Evolutionary conservation across 495 filamentous ascomycete species (phyloP).

Genomic region (Aspergillus baeticus): DNA sequence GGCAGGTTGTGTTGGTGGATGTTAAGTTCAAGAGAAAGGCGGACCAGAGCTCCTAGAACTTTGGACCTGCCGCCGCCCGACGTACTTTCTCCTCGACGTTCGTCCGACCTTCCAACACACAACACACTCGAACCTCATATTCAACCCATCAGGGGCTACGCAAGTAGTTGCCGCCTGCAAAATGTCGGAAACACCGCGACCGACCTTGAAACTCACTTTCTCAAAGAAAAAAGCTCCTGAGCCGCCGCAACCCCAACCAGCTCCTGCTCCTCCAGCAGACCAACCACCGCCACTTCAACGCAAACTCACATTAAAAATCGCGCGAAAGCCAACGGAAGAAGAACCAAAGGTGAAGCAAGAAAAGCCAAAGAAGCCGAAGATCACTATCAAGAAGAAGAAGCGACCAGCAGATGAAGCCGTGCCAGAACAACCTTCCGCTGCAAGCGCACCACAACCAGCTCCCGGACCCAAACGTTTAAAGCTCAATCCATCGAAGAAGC

Average conservation of each 20-base stretch:
- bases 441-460: slow-evolving; percentile 11
- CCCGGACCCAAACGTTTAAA: slow-evolving; percentile 44
- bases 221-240: slow-evolving; percentile 38
- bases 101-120: neutral
- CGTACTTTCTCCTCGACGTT: neutral
- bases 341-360: slow-evolving; percentile 15
- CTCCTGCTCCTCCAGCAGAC: slow-evolving; percentile 31
- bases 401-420: slow-evolving; percentile 35
- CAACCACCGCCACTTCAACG: slow-evolving; percentile 27
- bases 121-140: neutral
- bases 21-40: slow-evolving; percentile 3
- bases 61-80: slow-evolving; percentile 3
- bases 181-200: slow-evolving; percentile 38
- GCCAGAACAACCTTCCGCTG: slow-evolving; percentile 24
- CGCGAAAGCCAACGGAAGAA: slow-evolving; percentile 34
- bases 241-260: slow-evolving; percentile 24
- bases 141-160: neutral
- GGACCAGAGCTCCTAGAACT: neutral
- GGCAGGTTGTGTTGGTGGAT: neutral
- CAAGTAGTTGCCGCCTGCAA: neutral
- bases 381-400: slow-evolving; percentile 35
- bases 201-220: slow-evolving; percentile 53
- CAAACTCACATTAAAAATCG: slow-evolving; percentile 55
- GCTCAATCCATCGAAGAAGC: slow-evolving; percentile 43
- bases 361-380: slow-evolving; percentile 49